A percentile compares a stretch with the other conserved stretches of the same genome.
phyloP scores from a whole-genome alignment of 352 stramenopile species.

The Phytophthora sojae region DNA sequence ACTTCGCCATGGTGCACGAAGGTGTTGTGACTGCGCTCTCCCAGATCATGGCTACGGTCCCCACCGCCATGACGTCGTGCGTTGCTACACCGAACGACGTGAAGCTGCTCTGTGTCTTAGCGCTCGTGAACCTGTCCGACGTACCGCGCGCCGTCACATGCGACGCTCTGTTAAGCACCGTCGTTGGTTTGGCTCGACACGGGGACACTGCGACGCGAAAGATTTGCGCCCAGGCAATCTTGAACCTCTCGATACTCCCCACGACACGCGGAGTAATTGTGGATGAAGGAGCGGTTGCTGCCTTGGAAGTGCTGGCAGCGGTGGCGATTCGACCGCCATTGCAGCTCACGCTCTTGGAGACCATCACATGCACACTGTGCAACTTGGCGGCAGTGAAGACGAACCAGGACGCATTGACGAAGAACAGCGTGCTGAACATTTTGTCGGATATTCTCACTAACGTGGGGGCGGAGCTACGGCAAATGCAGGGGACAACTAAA shows the following conservation, averaged over 20 bases:
- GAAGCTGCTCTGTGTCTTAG: slow-evolving; percentile 65
- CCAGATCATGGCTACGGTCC: slow-evolving; percentile 66
- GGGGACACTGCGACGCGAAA: slow-evolving; percentile 35
- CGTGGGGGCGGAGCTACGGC: slow-evolving; percentile 37
- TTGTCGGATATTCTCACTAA: slow-evolving; percentile 52
- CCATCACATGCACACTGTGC: slow-evolving; percentile 60
- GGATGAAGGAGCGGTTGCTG: slow-evolving; percentile 73
- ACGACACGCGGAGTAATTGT: slow-evolving; percentile 77
- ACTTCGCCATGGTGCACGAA: slow-evolving; percentile 85
- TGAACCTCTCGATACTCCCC: slow-evolving; percentile 84
- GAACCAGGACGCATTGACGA: slow-evolving; percentile 69
- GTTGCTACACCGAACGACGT: slow-evolving; percentile 56
- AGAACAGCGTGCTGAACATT: slow-evolving; percentile 62
- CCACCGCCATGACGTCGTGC: slow-evolving; percentile 28
- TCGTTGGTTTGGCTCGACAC: slow-evolving; percentile 52
- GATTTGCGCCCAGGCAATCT: slow-evolving; percentile 62
- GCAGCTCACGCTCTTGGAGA: slow-evolving; percentile 52
- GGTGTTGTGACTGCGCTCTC: slow-evolving; percentile 69
- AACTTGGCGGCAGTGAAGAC: slow-evolving; percentile 69
- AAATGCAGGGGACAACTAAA: slow-evolving; percentile 17
- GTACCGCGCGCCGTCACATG: slow-evolving; percentile 79
- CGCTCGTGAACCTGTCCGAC: slow-evolving; percentile 75
- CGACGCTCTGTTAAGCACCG: slow-evolving; percentile 65
- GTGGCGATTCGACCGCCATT: slow-evolving; percentile 32
- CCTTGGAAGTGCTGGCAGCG: slow-evolving; percentile 55